Base-by-base conservation (phyloP, 768 basidiomycete genomes). In the Mycena rosella region DNA sequence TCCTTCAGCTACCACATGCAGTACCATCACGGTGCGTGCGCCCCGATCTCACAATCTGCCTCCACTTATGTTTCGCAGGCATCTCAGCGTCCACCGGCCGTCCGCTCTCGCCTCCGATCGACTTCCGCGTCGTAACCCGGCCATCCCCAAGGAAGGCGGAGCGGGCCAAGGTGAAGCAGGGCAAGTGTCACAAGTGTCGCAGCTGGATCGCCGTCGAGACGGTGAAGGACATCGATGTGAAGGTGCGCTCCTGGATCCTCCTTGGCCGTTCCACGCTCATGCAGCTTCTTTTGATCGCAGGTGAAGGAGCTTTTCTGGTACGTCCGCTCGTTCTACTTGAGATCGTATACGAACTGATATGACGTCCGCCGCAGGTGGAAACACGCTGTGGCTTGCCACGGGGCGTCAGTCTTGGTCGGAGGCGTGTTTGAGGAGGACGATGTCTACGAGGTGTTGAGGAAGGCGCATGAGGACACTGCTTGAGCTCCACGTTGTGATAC, bases 231-330 rank as follows among this genome's bases (percentile, higher is more conserved):
- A 84, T 91, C 57, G 88, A 92, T 51, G 85, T 87, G 61, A 94
- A 94, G 85, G 92, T 89, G 57, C 67, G 73, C 68, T 53, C 9
- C n/a, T 10, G 17, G 15, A 47, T 24, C 6, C 7, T 7, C 36
- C 24, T 44, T 3, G 1, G 44, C 29, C 30, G 13, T 22, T 30
- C 10, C 17, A 15, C 14, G 9, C 34, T 55, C 8, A 55, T 26
- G 56, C 20, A 36, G 5, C 38, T 40, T 45, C 29, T 22, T 58
- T 42, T n/a, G n/a, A n/a, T n/a, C 47, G n/a, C 58, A 91, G 91
- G 89, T 92, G 34, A 88, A 87, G 70, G 92, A 94, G 71, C 83
- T 94, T 8, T 89, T 89, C 73, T 94, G 93, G 92, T 93, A 73
- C 56, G 87, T 81, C n/a, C n/a, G 24, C 22, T 48, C 24, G 22